A percentile compares a stretch with the other conserved stretches of the same genome.
Conservation (phyloP, 1,139 yeast genomes). For the Suhomyces bolitotheri region DNA sequence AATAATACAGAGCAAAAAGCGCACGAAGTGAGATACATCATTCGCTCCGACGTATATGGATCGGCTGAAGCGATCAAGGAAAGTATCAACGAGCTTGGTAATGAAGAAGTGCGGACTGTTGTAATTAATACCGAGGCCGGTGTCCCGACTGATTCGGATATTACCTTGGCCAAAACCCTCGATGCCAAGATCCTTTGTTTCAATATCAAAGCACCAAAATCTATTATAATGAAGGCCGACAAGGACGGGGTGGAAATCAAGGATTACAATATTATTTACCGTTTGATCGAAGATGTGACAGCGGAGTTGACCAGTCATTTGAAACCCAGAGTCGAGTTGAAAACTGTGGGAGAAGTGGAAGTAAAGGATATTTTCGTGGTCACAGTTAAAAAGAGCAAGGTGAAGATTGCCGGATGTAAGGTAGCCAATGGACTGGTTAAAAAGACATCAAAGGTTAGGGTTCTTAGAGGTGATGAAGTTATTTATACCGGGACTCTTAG, state of each 20-base stretch:
- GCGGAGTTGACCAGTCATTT: slow-evolving; percentile 60
- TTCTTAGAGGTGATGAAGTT: slow-evolving; percentile 54
- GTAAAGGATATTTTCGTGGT: slow-evolving; percentile 74
- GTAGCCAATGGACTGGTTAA: slow-evolving; percentile 70
- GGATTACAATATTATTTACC: slow-evolving; percentile 80
- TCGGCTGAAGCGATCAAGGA: slow-evolving; percentile 67
- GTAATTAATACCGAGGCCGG: slow-evolving; percentile 82
- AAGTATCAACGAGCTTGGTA: slow-evolving; percentile 78
- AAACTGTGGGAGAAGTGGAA: slow-evolving; percentile 67
- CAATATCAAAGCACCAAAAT: slow-evolving; percentile 70
- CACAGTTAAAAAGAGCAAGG: slow-evolving; percentile 46
- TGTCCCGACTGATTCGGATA: slow-evolving; percentile 76
- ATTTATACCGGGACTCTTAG: slow-evolving; percentile 70
- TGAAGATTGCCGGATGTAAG: slow-evolving; percentile 84
- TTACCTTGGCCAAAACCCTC: slow-evolving; percentile 77
- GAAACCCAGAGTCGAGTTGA: slow-evolving; percentile 67
- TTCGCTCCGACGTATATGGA: slow-evolving; percentile 87
- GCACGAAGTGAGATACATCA: slow-evolving; percentile 56
- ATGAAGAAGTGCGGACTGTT: slow-evolving; percentile 72
- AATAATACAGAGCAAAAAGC: slow-evolving; percentile 31
- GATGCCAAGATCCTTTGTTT: slow-evolving; percentile 76
- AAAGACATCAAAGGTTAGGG: slow-evolving; percentile 61
- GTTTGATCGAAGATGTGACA: slow-evolving; percentile 82
- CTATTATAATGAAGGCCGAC: slow-evolving; percentile 61
- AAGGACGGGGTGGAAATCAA: slow-evolving; percentile 58